A percentile compares a stretch with the other conserved stretches of the same genome.
These are phyloP conservation scores for Bruguiera parviflora DNA, from an alignment of 345 rosid genomes.

Conservation along the genomic window DNA sequence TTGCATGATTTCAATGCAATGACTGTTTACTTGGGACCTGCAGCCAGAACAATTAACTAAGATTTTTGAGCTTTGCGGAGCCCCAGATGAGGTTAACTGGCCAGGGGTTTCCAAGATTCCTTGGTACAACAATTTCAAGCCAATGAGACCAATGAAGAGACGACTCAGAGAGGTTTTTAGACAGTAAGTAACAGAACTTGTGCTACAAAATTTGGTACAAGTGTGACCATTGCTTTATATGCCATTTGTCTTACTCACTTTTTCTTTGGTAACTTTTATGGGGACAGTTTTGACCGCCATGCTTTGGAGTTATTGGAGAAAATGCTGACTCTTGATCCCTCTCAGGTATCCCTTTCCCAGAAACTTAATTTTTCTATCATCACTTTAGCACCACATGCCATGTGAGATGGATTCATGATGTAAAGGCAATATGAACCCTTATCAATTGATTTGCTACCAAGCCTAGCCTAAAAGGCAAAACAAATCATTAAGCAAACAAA, in stretches of 20 bases:
- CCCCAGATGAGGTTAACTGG: constrained; percentile 71
- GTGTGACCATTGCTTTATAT: background rate
- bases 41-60: constrained; percentile 74
- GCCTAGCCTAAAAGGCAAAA: too few species aligned
- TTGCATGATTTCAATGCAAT: background rate
- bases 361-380: background rate
- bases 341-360: constrained; percentile 50
- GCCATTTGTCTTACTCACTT: background rate
- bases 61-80: constrained; percentile 75
- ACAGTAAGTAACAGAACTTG: constrained; percentile 51
- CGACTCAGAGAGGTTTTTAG: constrained; percentile 75
- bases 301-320: constrained; percentile 87
- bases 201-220: background rate
- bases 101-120: constrained; percentile 75
- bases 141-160: constrained; percentile 66
- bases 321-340: constrained; percentile 88
- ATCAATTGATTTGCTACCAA: too few species aligned
- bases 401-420: too few species aligned
- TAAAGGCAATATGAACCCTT: too few species aligned
- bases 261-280: constrained; percentile 2
- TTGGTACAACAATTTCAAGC: constrained; percentile 73
- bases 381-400: too few species aligned
- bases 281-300: constrained; percentile 68
- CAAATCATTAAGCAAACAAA: too few species aligned
- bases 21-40: constrained; percentile 14